phyloP scores from a whole-genome alignment of 768 basidiomycete species.

The Suillus cothurnatus region DNA sequence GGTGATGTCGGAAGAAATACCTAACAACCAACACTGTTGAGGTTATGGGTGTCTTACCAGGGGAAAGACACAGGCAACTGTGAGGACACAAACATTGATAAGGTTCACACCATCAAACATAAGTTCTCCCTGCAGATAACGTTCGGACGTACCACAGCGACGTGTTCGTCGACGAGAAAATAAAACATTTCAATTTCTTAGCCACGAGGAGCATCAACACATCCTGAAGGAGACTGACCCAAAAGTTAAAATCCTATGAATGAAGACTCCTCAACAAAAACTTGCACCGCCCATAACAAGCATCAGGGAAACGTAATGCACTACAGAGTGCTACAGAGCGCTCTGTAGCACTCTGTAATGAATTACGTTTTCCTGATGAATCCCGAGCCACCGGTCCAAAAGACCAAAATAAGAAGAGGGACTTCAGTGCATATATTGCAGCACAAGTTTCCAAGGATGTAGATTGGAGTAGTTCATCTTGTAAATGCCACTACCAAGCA shows the following conservation, averaged over 20 bases:
- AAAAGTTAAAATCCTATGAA: no score
- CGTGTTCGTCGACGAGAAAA: not conserved
- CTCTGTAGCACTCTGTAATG: no score
- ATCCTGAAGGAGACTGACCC: no score
- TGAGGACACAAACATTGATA: slow-evolving; percentile 6
- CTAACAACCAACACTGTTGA: not conserved
- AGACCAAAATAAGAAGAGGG: no score
- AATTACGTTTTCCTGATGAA: no score
- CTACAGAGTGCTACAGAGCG: no score
- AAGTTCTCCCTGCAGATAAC: not conserved
- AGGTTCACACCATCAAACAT: not conserved
- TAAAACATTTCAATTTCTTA: slow-evolving; percentile 37
- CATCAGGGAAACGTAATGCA: no score
- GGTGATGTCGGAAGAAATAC: slow-evolving; percentile 3
- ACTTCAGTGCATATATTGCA: no score
- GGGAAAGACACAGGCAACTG: not conserved
- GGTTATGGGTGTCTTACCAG: not conserved
- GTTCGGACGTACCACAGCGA: not conserved
- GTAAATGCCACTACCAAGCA: slow-evolving; percentile 1
- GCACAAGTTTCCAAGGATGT: slow-evolving; percentile 24
- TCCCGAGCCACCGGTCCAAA: no score
- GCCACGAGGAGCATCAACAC: slow-evolving; percentile 41
- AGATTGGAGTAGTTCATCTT: slow-evolving; percentile 21
- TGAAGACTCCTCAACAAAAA: no score
- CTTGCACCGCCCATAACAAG: no score